A percentile compares a stretch with the other conserved stretches of the same genome.
Conservation (phyloP, 1,139 yeast genomes). For the Arxiozyma heterogenica region DNA sequence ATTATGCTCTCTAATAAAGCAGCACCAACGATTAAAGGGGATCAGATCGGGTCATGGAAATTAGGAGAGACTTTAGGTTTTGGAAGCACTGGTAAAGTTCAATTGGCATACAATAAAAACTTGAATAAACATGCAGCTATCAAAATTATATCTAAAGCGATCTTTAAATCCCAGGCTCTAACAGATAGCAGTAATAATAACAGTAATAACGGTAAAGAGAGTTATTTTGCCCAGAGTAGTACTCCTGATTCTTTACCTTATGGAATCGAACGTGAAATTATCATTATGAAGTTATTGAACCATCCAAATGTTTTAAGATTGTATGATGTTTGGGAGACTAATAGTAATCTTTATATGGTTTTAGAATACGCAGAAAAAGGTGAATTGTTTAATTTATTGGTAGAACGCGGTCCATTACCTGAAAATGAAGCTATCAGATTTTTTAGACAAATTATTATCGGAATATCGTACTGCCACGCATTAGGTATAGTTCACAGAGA, state of each 20-base stretch:
- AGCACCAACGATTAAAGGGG: slow-evolving; percentile 23
- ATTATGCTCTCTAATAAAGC: slow-evolving; percentile 14
- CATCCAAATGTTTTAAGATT: slow-evolving; percentile 94
- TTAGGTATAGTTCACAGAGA: slow-evolving; percentile 94
- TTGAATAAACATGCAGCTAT: slow-evolving; percentile 94
- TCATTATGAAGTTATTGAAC: slow-evolving; percentile 79
- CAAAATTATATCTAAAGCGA: slow-evolving; percentile 84
- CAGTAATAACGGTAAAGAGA: slow-evolving; percentile 17
- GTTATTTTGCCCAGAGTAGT: slow-evolving; percentile 28
- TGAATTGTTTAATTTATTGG: slow-evolving; percentile 83
- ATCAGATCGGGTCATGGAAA: slow-evolving; percentile 89
- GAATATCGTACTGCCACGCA: slow-evolving; percentile 88
- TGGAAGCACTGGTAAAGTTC: slow-evolving; percentile 91
- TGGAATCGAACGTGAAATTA: slow-evolving; percentile 94
- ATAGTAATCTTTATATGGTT: slow-evolving; percentile 81
- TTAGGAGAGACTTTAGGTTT: slow-evolving; percentile 89
- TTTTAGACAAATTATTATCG: slow-evolving; percentile 85
- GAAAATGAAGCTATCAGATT: slow-evolving; percentile 85
- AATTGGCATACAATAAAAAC: slow-evolving; percentile 76
- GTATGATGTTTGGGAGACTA: slow-evolving; percentile 97
- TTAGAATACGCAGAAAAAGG: slow-evolving; percentile 97
- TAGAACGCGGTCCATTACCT: slow-evolving; percentile 77
- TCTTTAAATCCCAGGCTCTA: slow-evolving; percentile 33
- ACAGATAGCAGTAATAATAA: slow-evolving; percentile 9
- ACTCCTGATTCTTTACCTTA: slow-evolving; percentile 65